Evolutionary conservation across 192 early-diverging fungal species (phyloP).

Genomic region (Endogone sp.): DNA sequence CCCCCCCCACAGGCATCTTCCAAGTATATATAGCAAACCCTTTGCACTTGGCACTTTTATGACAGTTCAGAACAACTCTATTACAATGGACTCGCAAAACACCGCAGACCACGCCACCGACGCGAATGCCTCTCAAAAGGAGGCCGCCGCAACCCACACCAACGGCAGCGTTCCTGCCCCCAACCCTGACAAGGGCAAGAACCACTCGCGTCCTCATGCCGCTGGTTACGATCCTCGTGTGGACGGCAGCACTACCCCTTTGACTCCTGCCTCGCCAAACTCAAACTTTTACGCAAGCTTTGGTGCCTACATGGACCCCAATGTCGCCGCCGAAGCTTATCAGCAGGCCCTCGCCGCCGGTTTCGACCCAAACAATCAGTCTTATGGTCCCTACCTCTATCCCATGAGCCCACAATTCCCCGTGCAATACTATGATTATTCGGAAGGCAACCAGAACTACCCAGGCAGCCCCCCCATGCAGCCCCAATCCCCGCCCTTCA

Average conservation of each 20-base stretch:
- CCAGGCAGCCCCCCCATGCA: conserved; percentile 39
- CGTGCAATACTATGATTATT: conserved; percentile 36
- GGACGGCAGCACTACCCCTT: not conserved
- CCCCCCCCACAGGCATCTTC: no score
- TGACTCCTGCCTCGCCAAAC: conserved; percentile 1
- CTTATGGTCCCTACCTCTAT: conserved; percentile 5
- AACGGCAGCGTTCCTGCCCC: not conserved
- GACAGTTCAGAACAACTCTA: not conserved
- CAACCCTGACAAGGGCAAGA: not conserved
- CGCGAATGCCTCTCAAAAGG: conserved; percentile 3
- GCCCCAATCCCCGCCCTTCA: conserved; percentile 39
- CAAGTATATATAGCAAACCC: not conserved
- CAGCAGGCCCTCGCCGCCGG: conserved; percentile 24
- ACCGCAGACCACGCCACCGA: not conserved
- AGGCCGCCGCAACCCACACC: not conserved
- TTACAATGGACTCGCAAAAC: not conserved
- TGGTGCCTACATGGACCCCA: conserved; percentile 20
- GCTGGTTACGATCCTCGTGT: not conserved
- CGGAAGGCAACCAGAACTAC: conserved; percentile 32
- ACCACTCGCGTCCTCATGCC: not conserved
- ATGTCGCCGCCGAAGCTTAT: conserved; percentile 20
- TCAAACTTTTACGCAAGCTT: not conserved
- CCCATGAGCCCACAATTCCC: conserved; percentile 22
- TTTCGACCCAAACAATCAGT: conserved; percentile 25
- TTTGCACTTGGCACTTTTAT: not conserved